Percentiles rank a stretch among this genome's conserved stretches.
phyloP scores from a whole-genome alignment of 2,329 filamentous ascomycete species.

The Xylariaceae sp. region DNA sequence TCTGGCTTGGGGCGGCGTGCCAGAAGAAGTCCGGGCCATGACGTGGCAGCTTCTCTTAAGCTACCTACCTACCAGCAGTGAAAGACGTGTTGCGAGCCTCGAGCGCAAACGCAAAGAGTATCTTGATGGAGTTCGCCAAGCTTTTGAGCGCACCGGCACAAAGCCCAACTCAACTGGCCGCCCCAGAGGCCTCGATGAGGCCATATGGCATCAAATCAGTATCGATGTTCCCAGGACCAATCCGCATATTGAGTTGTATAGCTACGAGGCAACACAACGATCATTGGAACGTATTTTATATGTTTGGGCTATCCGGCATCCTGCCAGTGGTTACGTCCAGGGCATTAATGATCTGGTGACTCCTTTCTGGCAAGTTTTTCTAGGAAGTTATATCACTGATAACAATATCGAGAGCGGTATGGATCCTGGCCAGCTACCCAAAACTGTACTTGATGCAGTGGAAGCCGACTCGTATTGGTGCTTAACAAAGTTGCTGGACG shows the following conservation, averaged over 20 bases:
- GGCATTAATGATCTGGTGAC: slow-evolving; percentile 98
- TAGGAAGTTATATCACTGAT: slow-evolving; percentile 93
- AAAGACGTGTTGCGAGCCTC: slow-evolving; percentile 81
- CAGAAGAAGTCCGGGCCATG: slow-evolving; percentile 93
- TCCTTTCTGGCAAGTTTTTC: slow-evolving; percentile 96
- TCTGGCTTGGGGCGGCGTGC: slow-evolving; percentile 89
- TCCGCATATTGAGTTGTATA: slow-evolving; percentile 90
- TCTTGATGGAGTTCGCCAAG: slow-evolving; percentile 79
- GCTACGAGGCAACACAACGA: slow-evolving; percentile 91
- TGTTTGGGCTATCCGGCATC: slow-evolving; percentile 95
- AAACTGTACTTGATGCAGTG: slow-evolving; percentile 87
- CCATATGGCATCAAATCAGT: slow-evolving; percentile 99
- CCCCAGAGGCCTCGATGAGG: slow-evolving; percentile 76
- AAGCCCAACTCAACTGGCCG: slow-evolving; percentile 41
- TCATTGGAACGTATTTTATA: slow-evolving; percentile 94
- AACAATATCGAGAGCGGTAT: slow-evolving; percentile 88
- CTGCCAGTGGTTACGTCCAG: slow-evolving; percentile 95
- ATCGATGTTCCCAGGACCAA: slow-evolving; percentile 97
- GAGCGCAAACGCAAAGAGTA: slow-evolving; percentile 97
- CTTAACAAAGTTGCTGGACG: slow-evolving; percentile 93
- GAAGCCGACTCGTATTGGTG: slow-evolving; percentile 99
- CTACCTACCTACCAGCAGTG: slow-evolving; percentile 94
- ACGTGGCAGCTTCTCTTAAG: slow-evolving; percentile 97
- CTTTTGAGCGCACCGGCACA: slow-evolving; percentile 61
- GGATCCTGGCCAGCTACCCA: slow-evolving; percentile 92